phyloP scores from a whole-genome alignment of 2,329 filamentous ascomycete genomes.

The Parastagonospora nodorum region DNA sequence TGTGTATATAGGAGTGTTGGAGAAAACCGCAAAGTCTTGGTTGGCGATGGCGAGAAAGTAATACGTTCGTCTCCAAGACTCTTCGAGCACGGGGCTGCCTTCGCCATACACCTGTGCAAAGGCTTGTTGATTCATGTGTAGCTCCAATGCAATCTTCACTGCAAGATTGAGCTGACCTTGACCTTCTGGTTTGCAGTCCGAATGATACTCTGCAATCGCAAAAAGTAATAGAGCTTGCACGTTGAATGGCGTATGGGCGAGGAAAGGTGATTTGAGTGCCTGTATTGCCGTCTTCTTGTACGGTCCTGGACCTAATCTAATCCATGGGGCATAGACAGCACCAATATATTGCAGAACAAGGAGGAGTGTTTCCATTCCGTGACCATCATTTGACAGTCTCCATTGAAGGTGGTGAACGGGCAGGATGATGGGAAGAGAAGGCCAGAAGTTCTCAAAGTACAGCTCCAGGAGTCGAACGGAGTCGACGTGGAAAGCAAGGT shows the following conservation, averaged over 20 bases:
- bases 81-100: constrained; percentile 71
- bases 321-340: constrained; percentile 40
- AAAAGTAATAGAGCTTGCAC: constrained; percentile 80
- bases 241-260: constrained; percentile 53
- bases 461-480: constrained; percentile 35
- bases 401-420: constrained; percentile 50
- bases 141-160: constrained; percentile 71
- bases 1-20: constrained; percentile 69
- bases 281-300: constrained; percentile 29
- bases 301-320: constrained; percentile 30
- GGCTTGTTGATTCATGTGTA: constrained; percentile 75
- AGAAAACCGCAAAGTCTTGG: constrained; percentile 79
- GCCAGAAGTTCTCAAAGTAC: constrained; percentile 55
- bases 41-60: constrained; percentile 80
- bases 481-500: constrained; percentile 29
- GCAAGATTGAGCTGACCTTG: constrained; percentile 68
- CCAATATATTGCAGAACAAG: constrained; percentile 39
- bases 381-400: constrained; percentile 17
- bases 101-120: constrained; percentile 69
- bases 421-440: constrained; percentile 59
- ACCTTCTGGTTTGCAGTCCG: constrained; percentile 70
- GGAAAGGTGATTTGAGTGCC: constrained; percentile 20
- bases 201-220: constrained; percentile 78
- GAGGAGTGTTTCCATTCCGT: constrained; percentile 30
- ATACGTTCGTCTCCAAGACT: constrained; percentile 87